Evolutionary conservation across 2,329 filamentous ascomycete genomes (phyloP).

Genomic region (Xylaria arbuscula): DNA sequence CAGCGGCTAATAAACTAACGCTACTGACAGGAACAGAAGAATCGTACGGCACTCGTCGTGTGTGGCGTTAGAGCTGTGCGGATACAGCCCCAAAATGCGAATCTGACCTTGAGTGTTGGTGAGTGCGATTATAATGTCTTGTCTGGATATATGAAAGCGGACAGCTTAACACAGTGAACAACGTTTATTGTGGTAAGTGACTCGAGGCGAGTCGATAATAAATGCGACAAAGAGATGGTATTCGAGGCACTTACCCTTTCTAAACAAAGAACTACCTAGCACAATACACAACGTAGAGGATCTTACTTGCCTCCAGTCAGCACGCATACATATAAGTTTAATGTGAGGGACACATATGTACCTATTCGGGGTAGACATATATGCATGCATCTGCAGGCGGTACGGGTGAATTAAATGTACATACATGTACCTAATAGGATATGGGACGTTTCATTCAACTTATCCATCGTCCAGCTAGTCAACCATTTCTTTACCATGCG

Average conservation of each 20-base stretch:
- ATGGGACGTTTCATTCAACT: too few relatives aligned
- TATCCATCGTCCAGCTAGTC: too few relatives aligned
- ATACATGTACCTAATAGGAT: too few relatives aligned
- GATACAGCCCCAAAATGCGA: background rate
- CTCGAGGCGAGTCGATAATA: background rate
- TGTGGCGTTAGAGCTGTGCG: background rate
- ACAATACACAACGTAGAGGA: too few relatives aligned
- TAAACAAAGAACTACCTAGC: constrained; percentile 4
- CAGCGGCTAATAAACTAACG: background rate
- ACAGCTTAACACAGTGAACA: background rate
- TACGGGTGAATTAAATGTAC: background rate
- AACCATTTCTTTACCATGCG: too few relatives aligned
- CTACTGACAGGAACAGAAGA: background rate
- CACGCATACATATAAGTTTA: too few relatives aligned
- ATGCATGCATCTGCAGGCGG: background rate
- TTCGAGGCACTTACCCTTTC: background rate
- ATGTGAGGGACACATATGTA: too few relatives aligned
- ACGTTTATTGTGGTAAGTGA: constrained; percentile 4
- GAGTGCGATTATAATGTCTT: background rate
- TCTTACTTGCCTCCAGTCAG: too few relatives aligned
- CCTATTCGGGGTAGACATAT: background rate
- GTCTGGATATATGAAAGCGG: constrained; percentile 1
- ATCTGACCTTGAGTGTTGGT: background rate
- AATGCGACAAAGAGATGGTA: constrained; percentile 15
- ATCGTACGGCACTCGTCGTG: background rate